These are phyloP conservation scores for Aurantiochytrium sp. DNA, from an alignment of 108 stramenopile genomes.

Conservation along the genomic window DNA sequence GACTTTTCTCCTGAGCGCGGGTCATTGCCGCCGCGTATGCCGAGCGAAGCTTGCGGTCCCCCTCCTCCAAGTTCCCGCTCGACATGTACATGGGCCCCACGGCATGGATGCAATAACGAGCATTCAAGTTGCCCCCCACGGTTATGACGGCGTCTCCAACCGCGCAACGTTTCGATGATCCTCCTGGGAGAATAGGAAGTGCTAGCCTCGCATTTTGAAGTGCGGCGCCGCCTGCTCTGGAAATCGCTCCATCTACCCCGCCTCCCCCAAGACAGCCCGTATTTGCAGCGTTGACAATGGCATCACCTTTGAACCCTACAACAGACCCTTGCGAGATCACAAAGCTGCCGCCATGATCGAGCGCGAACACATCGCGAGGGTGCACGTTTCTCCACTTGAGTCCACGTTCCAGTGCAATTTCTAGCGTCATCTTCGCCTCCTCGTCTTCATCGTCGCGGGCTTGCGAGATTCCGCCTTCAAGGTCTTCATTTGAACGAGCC, in stretches of 20 bases:
- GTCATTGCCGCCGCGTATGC: background rate
- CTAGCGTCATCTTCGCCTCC: too few relatives aligned
- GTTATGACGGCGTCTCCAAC: conserved; percentile 62
- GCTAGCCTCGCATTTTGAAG: conserved; percentile 48
- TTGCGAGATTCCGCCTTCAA: too few relatives aligned
- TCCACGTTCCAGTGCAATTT: too few relatives aligned
- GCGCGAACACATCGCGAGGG: too few relatives aligned
- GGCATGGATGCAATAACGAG: conserved; percentile 65
- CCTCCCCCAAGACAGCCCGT: conserved; percentile 68
- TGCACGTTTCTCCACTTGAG: too few relatives aligned
- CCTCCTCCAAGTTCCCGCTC: background rate
- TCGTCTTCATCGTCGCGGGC: too few relatives aligned
- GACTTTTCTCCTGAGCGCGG: background rate
- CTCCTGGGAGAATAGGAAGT: conserved; percentile 37
- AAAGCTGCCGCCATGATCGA: background rate
- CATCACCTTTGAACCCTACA: conserved; percentile 28
- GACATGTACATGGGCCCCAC: conserved; percentile 69
- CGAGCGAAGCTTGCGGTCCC: background rate
- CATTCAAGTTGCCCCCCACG: conserved; percentile 48
- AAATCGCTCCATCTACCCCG: conserved; percentile 78
- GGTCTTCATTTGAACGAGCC: too few relatives aligned
- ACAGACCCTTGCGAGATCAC: background rate
- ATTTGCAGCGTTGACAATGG: conserved; percentile 77
- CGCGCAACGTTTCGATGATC: conserved; percentile 41
- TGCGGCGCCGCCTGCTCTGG: conserved; percentile 51